A percentile compares a stretch with the other conserved stretches of the same genome.
These are phyloP conservation scores for Myxozyma udenii DNA, from an alignment of 805 yeast species.

Conservation along the genomic window DNA sequence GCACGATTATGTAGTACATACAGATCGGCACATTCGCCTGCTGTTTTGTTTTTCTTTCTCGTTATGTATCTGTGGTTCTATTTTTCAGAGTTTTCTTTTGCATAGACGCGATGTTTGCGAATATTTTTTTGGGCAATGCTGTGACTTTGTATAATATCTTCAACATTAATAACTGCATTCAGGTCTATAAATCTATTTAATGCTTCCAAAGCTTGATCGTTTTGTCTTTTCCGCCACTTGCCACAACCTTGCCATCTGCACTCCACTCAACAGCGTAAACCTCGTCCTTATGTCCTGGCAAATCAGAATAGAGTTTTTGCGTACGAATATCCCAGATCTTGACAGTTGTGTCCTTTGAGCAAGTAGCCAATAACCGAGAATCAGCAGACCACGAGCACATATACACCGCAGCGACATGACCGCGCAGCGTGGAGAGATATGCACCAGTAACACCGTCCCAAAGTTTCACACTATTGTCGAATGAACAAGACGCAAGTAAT, in stretches of 20 bases:
- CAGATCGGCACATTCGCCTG: background rate
- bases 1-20: conserved; percentile 38
- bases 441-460: conserved; percentile 96
- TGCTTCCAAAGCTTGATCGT: conserved; percentile 90
- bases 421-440: conserved; percentile 84
- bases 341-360: conserved; percentile 93
- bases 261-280: conserved; percentile 98
- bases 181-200: too few relatives aligned
- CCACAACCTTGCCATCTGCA: conserved; percentile 86
- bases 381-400: conserved; percentile 98
- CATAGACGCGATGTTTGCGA: too few relatives aligned
- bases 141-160: background rate
- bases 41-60: background rate
- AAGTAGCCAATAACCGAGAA: conserved; percentile 82
- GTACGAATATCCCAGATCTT: conserved; percentile 96
- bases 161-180: too few relatives aligned
- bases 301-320: conserved; percentile 75
- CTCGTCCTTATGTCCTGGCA: conserved; percentile 96
- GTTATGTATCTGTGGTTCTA: background rate
- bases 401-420: conserved; percentile 97
- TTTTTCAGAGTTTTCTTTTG: background rate
- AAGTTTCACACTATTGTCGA: conserved; percentile 89
- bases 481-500: conserved; percentile 83
- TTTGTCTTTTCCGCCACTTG: conserved; percentile 97
- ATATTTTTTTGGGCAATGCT: background rate